Evolutionary conservation across 208 protist genomes (phyloP), one percentile per base, ranked within the genome.

Genomic region (Crithidia brevicula): DNA sequence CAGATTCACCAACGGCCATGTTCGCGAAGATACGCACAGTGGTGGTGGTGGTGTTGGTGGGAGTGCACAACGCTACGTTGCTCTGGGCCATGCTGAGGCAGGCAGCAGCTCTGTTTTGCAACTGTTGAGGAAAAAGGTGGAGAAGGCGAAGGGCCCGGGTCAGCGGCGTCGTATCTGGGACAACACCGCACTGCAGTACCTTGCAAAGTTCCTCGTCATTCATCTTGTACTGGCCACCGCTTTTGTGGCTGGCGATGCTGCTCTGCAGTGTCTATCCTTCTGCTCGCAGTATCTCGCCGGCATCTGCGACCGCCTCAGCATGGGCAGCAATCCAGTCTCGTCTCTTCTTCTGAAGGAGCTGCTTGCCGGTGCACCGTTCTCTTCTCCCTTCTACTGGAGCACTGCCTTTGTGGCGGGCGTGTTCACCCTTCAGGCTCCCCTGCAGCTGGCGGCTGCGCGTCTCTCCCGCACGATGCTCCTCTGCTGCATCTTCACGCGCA

Each of bases 101-200:
- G 46, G 38, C 25, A 47, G 36, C 25, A 20, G 43, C 23, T 23
- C 49, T 4, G 46, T 62, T 5, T 50, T 73, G 28, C 36, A 66
- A 38, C 67, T 74, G 52, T 59, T 74, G 0, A 36, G 53, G 0
- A 47, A 33, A 5, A 74, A 74, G 33, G 59, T 74, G 31, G 54
- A 47, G 3, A 25, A 30, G 7, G 43, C 38, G 30, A 42, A 28
- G 2, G 31, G 40, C 4, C 30, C 30, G 27, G 20, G 23, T 11
- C 31, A 53, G 57, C 10, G 20, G 10, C 36, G 6, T 9, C 40
- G 42, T 42, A 16, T 42, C 2, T 67, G 67, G 59, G 43, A 31
- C 22, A 61, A 38, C 51, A 34, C 20, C 0, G 40, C 59, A 18
- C 13, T 56, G 23, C 31, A 31, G 13, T 67, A 61, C 27, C 22